A percentile compares a stretch with the other conserved stretches of the same genome.
Conservation (phyloP, 441 rosid genomes). For the Pelargonium australe region DNA sequence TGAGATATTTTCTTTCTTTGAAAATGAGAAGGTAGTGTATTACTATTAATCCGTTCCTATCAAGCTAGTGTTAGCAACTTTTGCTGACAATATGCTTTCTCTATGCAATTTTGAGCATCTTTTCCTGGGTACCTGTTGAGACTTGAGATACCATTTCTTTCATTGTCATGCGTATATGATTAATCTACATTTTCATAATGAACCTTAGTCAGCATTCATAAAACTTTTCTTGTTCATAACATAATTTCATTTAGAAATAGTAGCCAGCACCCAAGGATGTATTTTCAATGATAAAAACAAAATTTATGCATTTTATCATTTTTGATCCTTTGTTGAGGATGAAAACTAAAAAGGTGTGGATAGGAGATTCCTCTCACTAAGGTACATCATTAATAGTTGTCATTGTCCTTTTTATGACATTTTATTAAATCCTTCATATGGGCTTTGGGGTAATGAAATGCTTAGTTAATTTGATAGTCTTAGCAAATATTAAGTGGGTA, state of each 20-base stretch:
- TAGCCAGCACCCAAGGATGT: background rate
- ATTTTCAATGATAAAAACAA: background rate
- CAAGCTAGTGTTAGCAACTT: background rate
- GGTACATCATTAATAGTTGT: too few species aligned
- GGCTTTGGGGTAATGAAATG: background rate
- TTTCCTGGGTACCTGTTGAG: background rate
- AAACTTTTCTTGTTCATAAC: background rate
- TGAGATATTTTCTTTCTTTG: slow-evolving; percentile 42
- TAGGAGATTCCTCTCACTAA: background rate
- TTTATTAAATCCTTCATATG: background rate
- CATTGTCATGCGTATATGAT: background rate
- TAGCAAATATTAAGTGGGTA: background rate
- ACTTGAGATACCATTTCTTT: background rate
- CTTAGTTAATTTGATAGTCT: background rate
- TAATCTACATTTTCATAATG: background rate
- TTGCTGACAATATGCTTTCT: background rate
- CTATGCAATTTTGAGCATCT: too few species aligned
- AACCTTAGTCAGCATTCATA: background rate
- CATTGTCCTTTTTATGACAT: too few species aligned
- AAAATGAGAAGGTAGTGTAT: slow-evolving; percentile 48
- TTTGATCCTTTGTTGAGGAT: background rate
- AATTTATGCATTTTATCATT: background rate
- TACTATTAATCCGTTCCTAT: slow-evolving; percentile 11
- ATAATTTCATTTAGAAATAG: too few species aligned
- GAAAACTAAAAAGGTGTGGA: background rate